These are phyloP conservation scores for Coffea humblotiana DNA, from an alignment of 305 asterid genomes.

Conservation along the genomic window DNA sequence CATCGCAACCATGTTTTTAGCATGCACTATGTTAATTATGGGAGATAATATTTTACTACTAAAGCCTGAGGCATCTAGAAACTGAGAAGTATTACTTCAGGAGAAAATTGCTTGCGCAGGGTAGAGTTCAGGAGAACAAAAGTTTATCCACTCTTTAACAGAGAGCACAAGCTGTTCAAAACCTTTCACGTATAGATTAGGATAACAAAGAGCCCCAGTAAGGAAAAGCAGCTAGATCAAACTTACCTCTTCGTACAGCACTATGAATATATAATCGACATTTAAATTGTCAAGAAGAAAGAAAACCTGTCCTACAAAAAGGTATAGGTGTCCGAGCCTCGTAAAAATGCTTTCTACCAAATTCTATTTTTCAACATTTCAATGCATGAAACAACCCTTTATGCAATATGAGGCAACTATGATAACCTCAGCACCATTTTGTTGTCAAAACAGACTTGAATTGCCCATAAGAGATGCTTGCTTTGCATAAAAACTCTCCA, in stretches of 20 bases:
- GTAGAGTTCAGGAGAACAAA: too few species aligned
- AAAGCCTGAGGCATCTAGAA: too few species aligned
- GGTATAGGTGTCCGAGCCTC: neutral
- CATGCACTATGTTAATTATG: too few species aligned
- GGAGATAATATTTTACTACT: too few species aligned
- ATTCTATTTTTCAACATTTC: too few species aligned
- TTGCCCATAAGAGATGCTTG: neutral
- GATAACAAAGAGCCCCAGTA: neutral
- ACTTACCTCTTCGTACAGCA: neutral
- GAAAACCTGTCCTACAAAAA: neutral
- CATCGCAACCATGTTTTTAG: too few species aligned
- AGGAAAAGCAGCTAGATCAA: neutral
- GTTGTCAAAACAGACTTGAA: neutral
- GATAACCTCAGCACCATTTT: neutral
- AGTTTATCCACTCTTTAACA: too few species aligned
- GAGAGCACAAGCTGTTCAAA: too few species aligned
- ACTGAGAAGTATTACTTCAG: too few species aligned
- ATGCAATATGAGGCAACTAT: neutral
- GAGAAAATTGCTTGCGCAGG: too few species aligned
- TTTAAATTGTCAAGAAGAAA: neutral
- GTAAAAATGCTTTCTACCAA: neutral
- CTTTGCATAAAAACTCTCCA: neutral
- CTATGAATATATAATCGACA: neutral
- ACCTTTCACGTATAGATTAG: too few species aligned
- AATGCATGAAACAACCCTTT: too few species aligned